Base-by-base conservation (phyloP, 2,329 filamentous ascomycete genomes). In the Chaetomium globosum region DNA sequence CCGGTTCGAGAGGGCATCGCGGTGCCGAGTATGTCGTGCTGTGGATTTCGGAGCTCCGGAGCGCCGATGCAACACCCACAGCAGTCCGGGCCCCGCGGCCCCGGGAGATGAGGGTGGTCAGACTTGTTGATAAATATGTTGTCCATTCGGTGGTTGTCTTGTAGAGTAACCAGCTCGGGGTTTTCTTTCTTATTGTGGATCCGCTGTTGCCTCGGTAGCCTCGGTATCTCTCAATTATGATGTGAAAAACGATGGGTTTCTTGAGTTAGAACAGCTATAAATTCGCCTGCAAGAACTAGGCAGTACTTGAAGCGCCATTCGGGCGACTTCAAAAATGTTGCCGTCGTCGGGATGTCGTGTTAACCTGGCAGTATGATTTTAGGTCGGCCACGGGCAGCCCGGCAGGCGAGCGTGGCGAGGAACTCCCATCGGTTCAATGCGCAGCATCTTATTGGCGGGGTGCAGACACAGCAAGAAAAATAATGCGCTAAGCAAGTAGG, bases 401-500 rank as follows among this genome's bases (percentile, higher is more conserved):
- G 23, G 46, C 48, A 28, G 26, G 26, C 26, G 26, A 26, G 26
- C 2, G 26, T 26, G 52, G 26, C 8, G 16, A 28, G n/a, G 46
- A 9, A 30, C 16, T 33, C 4, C 12, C 4, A 10, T n/a, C 36
- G 30, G 13, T 30, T 48, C n/a, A 48, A 48, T 67, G 23, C 57
- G 2, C 3, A 16, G 16, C 2, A 59, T 55, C 23, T 63, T 43
- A 68, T 68, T 70, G 67, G 63, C 56, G 64, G 59, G 51, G 49
- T 9, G 39, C 16, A 43, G 13, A 12, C 28, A 21, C 31, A 52
- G 60, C 59, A 52, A 51, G 56, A 21, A 58, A 43, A 67, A 59
- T 56, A 48, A 31, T 33, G 43, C 48, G 64, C 68, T 67, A 67
- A 65, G 59, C 63, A 65, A 59, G 59, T 71, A 71, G 67, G 65